Evolutionary conservation across 371 early-diverging fungal genomes (phyloP), one percentile per base, ranked within the genome.

Genomic region (Cladochytrium tenue): DNA sequence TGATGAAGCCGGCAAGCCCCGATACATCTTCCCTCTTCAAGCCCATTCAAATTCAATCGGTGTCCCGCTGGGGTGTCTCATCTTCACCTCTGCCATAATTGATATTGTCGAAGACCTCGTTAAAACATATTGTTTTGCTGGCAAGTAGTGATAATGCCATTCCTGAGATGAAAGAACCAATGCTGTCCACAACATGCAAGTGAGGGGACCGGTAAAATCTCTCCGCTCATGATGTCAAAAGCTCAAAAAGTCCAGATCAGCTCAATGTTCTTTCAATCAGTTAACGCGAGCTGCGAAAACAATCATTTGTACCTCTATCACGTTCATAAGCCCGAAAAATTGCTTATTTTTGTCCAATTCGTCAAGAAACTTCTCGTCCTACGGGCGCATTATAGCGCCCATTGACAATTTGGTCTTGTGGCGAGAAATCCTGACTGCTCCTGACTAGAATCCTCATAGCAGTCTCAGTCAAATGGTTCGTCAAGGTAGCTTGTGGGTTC

Each of bases 21-120:
- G 68, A 58, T 26, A 57, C 59, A 31, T 68, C 68, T 10, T 43
- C 63, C n/a, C 68, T 63, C 53, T 68, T n/a, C n/a, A n/a, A n/a
- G n/a, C n/a, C n/a, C n/a, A n/a, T n/a, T n/a, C n/a, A n/a, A n/a
- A n/a, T n/a, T n/a, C n/a, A n/a, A n/a, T n/a, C n/a, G n/a, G n/a
- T n/a, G n/a, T n/a, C n/a, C n/a, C n/a, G n/a, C n/a, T n/a, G n/a
- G n/a, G n/a, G n/a, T n/a, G n/a, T n/a, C n/a, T n/a, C n/a, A n/a
- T n/a, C n/a, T n/a, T 5, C 23, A 62, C 58, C 68, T 58, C 32
- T 43, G 3, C 61, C 51, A 50, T 69, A 69, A 34, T 69, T 62
- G 23, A 69, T 69, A 27, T 43, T 27, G 1, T 35, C 23, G n/a
- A 69, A 64, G 27, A 65, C 36, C 32, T 69, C 64, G 13, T 60